A percentile compares a stretch with the other conserved stretches of the same genome.
Conservation (phyloP, 2,329 filamentous ascomycete genomes). For the Pseudonectria foliicola region DNA sequence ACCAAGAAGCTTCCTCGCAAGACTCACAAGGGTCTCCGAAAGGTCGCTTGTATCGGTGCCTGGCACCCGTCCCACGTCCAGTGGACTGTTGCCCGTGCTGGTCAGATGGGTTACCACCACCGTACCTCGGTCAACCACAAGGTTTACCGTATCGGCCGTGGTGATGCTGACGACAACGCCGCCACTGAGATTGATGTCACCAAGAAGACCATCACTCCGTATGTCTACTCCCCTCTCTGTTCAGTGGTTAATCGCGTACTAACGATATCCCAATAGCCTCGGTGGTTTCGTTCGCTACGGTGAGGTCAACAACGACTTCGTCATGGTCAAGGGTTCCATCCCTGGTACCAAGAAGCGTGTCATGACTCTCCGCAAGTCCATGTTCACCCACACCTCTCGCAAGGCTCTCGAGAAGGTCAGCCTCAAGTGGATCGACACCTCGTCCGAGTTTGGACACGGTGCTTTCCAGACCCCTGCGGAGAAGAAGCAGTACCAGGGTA, state of each 20-base stretch:
- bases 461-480: slow-evolving; percentile 97
- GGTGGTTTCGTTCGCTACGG: slow-evolving; percentile 99
- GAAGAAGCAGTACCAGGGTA: slow-evolving; percentile 97
- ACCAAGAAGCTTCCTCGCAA: slow-evolving; percentile 99
- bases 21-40: slow-evolving; percentile 99
- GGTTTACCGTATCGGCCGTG: slow-evolving; percentile 98
- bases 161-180: slow-evolving; percentile 80
- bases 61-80: slow-evolving; percentile 99
- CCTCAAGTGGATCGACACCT: slow-evolving; percentile 99
- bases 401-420: slow-evolving; percentile 98
- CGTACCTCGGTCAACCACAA: slow-evolving; percentile 99
- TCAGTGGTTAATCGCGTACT: slow-evolving; percentile 15
- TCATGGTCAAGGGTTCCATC: slow-evolving; percentile 95
- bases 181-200: slow-evolving; percentile 93
- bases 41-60: slow-evolving; percentile 99
- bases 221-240: slow-evolving; percentile 42
- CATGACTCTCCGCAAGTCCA: slow-evolving; percentile 97
- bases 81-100: slow-evolving; percentile 99
- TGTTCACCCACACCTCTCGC: slow-evolving; percentile 94
- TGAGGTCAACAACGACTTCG: slow-evolving; percentile 98
- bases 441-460: slow-evolving; percentile 99
- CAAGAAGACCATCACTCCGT: slow-evolving; percentile 99
- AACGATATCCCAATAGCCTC: slow-evolving; percentile 52
- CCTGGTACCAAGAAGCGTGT: slow-evolving; percentile 99
- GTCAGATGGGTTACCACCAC: slow-evolving; percentile 99